Evolutionary conservation across 2,329 filamentous ascomycete species (phyloP).

Genomic region (Aspergillus sclerotialis): DNA sequence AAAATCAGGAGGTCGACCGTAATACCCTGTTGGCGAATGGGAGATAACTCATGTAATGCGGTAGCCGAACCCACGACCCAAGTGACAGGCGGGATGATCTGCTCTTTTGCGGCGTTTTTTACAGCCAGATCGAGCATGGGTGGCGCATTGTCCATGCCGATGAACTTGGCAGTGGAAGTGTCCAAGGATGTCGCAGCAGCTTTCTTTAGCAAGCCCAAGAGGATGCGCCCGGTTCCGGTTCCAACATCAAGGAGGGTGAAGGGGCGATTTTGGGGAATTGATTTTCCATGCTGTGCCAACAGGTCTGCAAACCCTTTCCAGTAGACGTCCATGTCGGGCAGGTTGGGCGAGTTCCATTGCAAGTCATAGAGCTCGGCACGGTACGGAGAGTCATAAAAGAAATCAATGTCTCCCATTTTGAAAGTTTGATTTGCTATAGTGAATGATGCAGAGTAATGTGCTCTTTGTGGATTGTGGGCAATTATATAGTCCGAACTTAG

Average conservation of each 20-base stretch:
- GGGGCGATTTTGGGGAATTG: constrained; percentile 1
- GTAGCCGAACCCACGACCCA: constrained; percentile 5
- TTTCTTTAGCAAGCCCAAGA: constrained; percentile 7
- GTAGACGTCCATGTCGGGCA: constrained; percentile 5
- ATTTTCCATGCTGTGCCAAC: neutral
- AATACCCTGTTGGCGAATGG: neutral
- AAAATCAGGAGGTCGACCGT: constrained; percentile 5
- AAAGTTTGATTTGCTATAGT: too few species aligned
- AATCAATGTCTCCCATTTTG: too few species aligned
- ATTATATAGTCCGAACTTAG: too few species aligned
- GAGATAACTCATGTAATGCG: neutral
- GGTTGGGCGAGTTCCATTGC: constrained; percentile 1
- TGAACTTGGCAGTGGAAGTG: neutral
- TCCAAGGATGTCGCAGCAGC: constrained; percentile 3
- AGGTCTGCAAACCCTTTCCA: constrained; percentile 4
- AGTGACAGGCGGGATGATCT: neutral
- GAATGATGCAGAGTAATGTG: too few species aligned
- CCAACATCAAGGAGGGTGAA: constrained; percentile 5
- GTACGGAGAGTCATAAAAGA: constrained; percentile 6
- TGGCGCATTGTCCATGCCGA: constrained; percentile 4
- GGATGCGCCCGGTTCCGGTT: constrained; percentile 11
- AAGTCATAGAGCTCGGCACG: constrained; percentile 6
- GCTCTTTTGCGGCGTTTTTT: too few species aligned
- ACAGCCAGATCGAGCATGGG: constrained; percentile 4
- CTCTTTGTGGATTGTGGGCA: too few species aligned